A percentile compares a stretch with the other conserved stretches of the same genome.
Conservation (phyloP, 2,329 filamentous ascomycete genomes). For the Pseudocercospora cruenta region DNA sequence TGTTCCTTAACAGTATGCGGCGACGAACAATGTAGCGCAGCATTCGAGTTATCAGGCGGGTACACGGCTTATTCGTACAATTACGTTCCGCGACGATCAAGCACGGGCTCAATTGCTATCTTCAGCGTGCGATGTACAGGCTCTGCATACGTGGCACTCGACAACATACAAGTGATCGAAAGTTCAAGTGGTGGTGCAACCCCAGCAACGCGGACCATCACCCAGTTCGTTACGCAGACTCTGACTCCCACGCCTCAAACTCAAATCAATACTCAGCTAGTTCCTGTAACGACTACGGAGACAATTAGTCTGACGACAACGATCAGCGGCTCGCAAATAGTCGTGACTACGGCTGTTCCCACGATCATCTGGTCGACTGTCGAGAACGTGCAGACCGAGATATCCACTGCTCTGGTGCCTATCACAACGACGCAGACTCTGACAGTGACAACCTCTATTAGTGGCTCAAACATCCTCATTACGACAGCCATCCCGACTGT, state of each 20-base stretch:
- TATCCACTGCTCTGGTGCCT: background rate
- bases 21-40: slow-evolving; percentile 8
- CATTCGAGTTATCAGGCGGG: background rate
- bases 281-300: background rate
- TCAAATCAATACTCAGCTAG: background rate
- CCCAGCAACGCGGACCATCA: background rate
- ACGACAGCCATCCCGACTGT: background rate
- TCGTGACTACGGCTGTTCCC: background rate
- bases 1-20: slow-evolving; percentile 18
- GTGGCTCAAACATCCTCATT: background rate
- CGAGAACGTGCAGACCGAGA: background rate
- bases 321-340: background rate
- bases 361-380: background rate
- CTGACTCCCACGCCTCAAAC: background rate
- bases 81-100: slow-evolving; percentile 2
- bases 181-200: background rate
- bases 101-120: background rate
- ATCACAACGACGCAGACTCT: background rate
- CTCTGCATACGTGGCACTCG: slow-evolving; percentile 11
- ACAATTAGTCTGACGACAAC: background rate
- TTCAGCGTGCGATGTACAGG: slow-evolving; percentile 11
- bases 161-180: slow-evolving; percentile 1
- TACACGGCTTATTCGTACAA: slow-evolving; percentile 10
- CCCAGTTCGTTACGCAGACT: background rate
- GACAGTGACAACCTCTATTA: background rate